Conservation (phyloP, 2,329 filamentous ascomycete species). For the Stagonosporopsis rhizophila region DNA sequence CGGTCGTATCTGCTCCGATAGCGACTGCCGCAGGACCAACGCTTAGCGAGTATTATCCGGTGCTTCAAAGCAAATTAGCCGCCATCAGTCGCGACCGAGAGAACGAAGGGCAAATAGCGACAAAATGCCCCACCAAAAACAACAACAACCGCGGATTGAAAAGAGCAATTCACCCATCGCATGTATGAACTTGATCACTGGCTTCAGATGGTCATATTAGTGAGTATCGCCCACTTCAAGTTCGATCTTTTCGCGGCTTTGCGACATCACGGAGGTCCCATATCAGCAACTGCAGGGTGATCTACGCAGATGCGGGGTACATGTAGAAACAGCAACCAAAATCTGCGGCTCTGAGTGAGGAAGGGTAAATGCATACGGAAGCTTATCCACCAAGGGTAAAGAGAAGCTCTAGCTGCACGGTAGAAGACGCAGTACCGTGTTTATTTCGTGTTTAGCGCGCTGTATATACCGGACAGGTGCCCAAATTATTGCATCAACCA, state of each 20-base stretch:
- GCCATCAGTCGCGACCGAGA: conserved; percentile 3
- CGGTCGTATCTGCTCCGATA: conserved; percentile 5
- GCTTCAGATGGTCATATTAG: not conserved
- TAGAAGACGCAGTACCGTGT: conserved; percentile 34
- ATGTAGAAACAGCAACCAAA: conserved; percentile 1
- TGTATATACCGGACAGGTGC: conserved; percentile 31
- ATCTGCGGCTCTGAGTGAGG: conserved; percentile 12
- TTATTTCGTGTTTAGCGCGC: conserved; percentile 29
- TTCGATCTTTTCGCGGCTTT: not conserved
- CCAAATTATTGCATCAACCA: conserved; percentile 24
- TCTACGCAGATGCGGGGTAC: conserved; percentile 13
- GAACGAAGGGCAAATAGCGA: conserved; percentile 10
- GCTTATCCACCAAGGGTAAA: conserved; percentile 27
- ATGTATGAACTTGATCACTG: not conserved
- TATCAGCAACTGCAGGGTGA: not conserved
- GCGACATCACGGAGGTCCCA: not conserved
- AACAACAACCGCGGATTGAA: conserved; percentile 15
- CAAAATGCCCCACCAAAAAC: conserved; percentile 11
- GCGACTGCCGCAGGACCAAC: conserved; percentile 1
- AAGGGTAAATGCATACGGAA: conserved; percentile 31
- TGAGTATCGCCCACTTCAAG: not conserved
- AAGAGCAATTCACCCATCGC: not conserved
- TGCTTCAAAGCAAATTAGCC: conserved; percentile 17
- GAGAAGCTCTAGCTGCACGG: conserved; percentile 21
- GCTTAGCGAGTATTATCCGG: conserved; percentile 12